phyloP scores from a whole-genome alignment of 2,329 filamentous ascomycete genomes.

The Huntiella decipiens region DNA sequence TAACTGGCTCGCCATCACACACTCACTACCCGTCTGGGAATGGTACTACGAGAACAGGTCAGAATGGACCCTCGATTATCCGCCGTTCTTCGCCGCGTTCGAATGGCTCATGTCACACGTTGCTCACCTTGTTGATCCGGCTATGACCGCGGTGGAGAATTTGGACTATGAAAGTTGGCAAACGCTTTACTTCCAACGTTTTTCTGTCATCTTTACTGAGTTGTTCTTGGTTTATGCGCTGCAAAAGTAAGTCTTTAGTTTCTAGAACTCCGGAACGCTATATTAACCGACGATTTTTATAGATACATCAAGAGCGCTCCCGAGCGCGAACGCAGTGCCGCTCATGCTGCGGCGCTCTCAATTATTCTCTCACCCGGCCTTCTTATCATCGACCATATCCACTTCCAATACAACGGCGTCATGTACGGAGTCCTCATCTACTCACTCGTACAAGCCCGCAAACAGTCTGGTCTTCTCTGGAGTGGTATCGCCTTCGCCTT shows the following conservation, averaged over 20 bases:
- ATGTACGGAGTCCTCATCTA: slow-evolving; percentile 81
- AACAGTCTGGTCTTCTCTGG: slow-evolving; percentile 51
- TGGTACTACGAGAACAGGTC: slow-evolving; percentile 98
- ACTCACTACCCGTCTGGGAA: slow-evolving; percentile 66
- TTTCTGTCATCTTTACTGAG: slow-evolving; percentile 75
- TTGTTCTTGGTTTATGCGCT: slow-evolving; percentile 68
- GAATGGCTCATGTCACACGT: slow-evolving; percentile 80
- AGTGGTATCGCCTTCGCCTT: slow-evolving; percentile 72
- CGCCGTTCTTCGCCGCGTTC: slow-evolving; percentile 93
- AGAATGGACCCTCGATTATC: slow-evolving; percentile 98
- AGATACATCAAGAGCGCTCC: slow-evolving; percentile 61
- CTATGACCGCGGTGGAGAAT: slow-evolving; percentile 65
- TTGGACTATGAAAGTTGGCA: slow-evolving; percentile 80
- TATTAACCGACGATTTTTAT: not conserved
- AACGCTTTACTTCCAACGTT: slow-evolving; percentile 80
- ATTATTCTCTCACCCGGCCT: slow-evolving; percentile 82
- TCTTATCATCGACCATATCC: slow-evolving; percentile 93
- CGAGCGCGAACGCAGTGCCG: slow-evolving; percentile 45
- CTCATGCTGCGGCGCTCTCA: slow-evolving; percentile 74
- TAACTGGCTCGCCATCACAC: slow-evolving; percentile 93
- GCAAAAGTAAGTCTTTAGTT: slow-evolving; percentile 34
- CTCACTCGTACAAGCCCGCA: slow-evolving; percentile 66
- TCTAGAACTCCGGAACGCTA: not conserved
- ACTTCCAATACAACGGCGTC: slow-evolving; percentile 98
- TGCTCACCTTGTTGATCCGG: slow-evolving; percentile 57